phyloP scores from a whole-genome alignment of 2,329 filamentous ascomycete species.

The Dactylellina cionopaga region DNA sequence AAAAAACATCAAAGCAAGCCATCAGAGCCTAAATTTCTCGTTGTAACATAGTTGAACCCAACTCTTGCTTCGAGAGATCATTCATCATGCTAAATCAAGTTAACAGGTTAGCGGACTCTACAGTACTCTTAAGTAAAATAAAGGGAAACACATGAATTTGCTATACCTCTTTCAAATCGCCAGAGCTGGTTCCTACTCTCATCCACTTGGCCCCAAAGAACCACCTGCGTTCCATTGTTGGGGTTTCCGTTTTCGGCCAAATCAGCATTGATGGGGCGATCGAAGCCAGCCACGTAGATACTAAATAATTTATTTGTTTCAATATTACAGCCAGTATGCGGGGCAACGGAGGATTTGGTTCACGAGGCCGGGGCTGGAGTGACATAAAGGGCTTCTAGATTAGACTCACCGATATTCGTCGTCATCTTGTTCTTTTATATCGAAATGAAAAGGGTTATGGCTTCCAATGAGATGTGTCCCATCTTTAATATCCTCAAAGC shows the following conservation, averaged over 20 bases:
- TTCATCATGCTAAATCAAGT: too few species aligned
- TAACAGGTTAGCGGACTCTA: too few species aligned
- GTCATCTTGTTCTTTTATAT: not conserved
- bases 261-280: not conserved
- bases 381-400: not conserved
- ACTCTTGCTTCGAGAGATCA: too few species aligned
- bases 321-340: too few species aligned
- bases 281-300: not conserved
- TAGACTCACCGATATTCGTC: constrained; percentile 2
- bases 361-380: not conserved
- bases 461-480: not conserved
- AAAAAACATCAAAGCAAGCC: too few species aligned
- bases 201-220: not conserved
- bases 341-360: too few species aligned
- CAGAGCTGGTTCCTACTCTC: not conserved
- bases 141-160: too few species aligned
- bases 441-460: not conserved
- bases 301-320: not conserved
- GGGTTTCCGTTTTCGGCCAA: constrained; percentile 6
- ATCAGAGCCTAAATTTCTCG: too few species aligned
- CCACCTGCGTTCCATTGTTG: not conserved
- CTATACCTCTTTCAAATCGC: constrained; percentile 2
- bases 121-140: too few species aligned
- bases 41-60: too few species aligned
- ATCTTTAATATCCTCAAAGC: not conserved